These are phyloP conservation scores for Malbranchea zuffiana DNA, from an alignment of 2,329 filamentous ascomycete species.

Conservation along the genomic window DNA sequence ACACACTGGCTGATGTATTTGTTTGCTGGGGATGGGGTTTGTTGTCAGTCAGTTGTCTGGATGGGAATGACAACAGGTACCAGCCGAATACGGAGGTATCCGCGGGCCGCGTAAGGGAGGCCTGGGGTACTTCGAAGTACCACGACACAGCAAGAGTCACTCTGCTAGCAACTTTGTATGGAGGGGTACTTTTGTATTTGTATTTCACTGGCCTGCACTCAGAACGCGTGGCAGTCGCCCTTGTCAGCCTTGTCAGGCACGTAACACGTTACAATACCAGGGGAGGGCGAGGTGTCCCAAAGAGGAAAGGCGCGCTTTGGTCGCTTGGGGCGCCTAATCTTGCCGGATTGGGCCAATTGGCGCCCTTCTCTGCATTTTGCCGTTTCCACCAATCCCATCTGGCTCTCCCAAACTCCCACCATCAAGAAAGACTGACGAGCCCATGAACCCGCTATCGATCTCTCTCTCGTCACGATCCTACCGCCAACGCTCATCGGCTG, in stretches of 20 bases:
- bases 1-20: no score
- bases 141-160: no score
- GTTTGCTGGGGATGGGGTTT: no score
- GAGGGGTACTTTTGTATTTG: constrained; percentile 2
- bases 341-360: constrained; percentile 12
- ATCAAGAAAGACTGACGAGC: constrained; percentile 7
- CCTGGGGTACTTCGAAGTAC: no score
- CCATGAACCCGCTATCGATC: constrained; percentile 4
- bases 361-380: constrained; percentile 14
- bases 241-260: no score
- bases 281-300: constrained; percentile 12
- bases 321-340: constrained; percentile 16
- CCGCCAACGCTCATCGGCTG: no score
- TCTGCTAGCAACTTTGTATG: background rate
- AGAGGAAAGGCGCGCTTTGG: constrained; percentile 4
- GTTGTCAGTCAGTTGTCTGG: no score
- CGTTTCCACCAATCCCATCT: constrained; percentile 12
- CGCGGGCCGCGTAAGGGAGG: no score
- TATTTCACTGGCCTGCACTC: background rate
- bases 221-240: no score
- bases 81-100: no score
- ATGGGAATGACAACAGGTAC: no score
- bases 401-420: constrained; percentile 7
- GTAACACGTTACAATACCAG: background rate
- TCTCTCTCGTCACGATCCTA: no score